Evolutionary conservation across 768 basidiomycete genomes (phyloP).

Genomic region (Exidia glandulosa): DNA sequence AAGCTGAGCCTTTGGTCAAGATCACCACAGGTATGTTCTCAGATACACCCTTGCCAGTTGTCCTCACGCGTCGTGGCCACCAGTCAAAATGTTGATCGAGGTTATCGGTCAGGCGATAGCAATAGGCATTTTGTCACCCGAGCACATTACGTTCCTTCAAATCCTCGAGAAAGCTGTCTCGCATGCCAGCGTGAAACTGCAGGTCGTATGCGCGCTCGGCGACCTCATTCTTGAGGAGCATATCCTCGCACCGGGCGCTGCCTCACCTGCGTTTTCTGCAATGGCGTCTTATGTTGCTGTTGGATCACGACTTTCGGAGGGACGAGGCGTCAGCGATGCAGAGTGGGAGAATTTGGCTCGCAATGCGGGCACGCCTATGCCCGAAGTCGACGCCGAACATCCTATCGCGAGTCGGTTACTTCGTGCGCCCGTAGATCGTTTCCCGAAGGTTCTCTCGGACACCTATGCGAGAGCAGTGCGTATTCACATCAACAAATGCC

Average conservation of each 20-base stretch:
- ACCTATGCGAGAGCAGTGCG: not conserved
- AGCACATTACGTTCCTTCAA: not conserved
- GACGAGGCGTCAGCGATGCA: not conserved
- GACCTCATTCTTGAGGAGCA: not conserved
- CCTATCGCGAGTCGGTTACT: not conserved
- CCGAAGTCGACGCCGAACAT: not conserved
- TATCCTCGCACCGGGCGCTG: not conserved
- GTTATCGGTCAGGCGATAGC: not conserved
- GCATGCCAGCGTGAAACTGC: not conserved
- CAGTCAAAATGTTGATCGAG: not conserved
- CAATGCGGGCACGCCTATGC: not conserved
- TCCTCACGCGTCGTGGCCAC: too few relatives aligned
- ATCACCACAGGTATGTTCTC: too few relatives aligned
- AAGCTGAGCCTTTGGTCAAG: not conserved
- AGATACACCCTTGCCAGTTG: too few relatives aligned
- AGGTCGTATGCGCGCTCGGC: not conserved
- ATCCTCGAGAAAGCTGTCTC: not conserved
- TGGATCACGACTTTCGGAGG: not conserved
- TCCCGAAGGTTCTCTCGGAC: not conserved
- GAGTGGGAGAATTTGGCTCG: not conserved
- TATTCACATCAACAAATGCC: not conserved
- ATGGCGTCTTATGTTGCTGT: not conserved
- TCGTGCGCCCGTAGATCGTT: not conserved
- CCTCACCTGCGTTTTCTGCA: not conserved
- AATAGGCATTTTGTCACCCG: not conserved